Evolutionary conservation across 495 filamentous ascomycete species (phyloP), one percentile per base, ranked within the genome.

Genomic region (Parathielavia hyrcaniae): DNA sequence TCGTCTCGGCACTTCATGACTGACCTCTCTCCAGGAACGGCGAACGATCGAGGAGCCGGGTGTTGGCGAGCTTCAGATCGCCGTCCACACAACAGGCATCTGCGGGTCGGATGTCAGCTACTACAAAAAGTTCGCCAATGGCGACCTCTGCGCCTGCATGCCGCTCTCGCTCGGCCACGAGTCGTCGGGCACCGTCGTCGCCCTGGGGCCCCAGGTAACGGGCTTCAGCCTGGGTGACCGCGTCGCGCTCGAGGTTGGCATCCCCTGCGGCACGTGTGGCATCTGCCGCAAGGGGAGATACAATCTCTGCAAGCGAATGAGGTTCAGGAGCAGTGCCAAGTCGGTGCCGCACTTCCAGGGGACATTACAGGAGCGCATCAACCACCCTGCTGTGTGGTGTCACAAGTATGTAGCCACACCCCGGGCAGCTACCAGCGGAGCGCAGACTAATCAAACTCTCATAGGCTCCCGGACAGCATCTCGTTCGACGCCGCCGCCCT

Each of bases 61-160:
- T 10, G 26, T 62, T 56, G 77, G 74, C 16, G 84, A 91, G 63
- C 79, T 91, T 50, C 89, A 91, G 74, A 78, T 91, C 63, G 78
- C 83, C 63, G 76, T 91, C 64, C 81, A 80, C 67, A 82, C 85
- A 20, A 91, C 88, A 1, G 87, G 87, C 34, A 83, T 93, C 68
- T 91, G 88, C 70, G 89, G 89, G 61, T 90, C 87, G 4, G 89
- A 93, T 73, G 81, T 91, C 7, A 86, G 87, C 65, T 93, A 93
- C 76, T 93, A 89, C 76, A 85, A 79, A 63, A 87, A 91, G 71
- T 89, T 86, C 64, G 85, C 86, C 69, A 91, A 91, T 65, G 89
- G 89, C 53, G 86, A 89, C 70, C 86, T 93, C 69, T 81, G 86
- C 56, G 83, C 87, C 26, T 86, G 80, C 50, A 75, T 78, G 45